A percentile compares a stretch with the other conserved stretches of the same genome.
These are phyloP conservation scores for Gossypium bickii DNA, from an alignment of 345 rosid species.

Conservation along the genomic window DNA sequence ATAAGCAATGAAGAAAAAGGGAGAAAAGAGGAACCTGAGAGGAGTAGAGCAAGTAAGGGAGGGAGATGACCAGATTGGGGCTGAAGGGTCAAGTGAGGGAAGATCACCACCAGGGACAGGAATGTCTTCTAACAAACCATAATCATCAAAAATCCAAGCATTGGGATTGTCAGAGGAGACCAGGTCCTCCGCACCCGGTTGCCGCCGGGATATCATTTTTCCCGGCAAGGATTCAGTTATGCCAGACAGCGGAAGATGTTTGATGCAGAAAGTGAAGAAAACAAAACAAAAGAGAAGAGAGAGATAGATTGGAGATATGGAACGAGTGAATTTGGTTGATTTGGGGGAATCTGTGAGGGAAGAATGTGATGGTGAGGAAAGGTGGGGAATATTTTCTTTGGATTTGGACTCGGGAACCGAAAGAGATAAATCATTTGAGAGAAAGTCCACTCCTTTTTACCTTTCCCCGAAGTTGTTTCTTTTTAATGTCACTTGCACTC, in stretches of 20 bases:
- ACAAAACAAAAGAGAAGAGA: not conserved
- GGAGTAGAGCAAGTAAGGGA: constrained; percentile 23
- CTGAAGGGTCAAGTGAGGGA: constrained; percentile 30
- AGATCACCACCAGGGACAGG: constrained; percentile 39
- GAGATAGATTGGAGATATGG: constrained; percentile 1
- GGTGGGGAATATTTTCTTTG: constrained; percentile 1
- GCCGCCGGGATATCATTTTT: constrained; percentile 4
- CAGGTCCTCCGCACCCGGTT: constrained; percentile 18
- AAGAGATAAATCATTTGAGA: not conserved
- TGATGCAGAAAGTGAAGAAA: not conserved
- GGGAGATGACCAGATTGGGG: constrained; percentile 32
- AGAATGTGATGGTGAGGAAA: constrained; percentile 15
- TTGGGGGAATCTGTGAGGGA: constrained; percentile 11
- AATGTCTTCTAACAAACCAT: constrained; percentile 35
- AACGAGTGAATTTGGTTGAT: constrained; percentile 21
- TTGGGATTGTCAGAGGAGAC: constrained; percentile 30
- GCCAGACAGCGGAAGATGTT: not conserved
- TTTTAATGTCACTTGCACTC: constrained; percentile 8
- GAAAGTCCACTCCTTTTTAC: constrained; percentile 10
- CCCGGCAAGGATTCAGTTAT: constrained; percentile 12
- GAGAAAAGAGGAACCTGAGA: constrained; percentile 24
- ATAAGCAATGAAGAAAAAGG: not conserved
- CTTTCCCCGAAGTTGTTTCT: not conserved
- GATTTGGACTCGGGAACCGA: not conserved
- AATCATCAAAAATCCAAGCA: constrained; percentile 36